Evolutionary conservation across 2,329 filamentous ascomycete genomes (phyloP), one percentile per base, ranked within the genome.

Genomic region (Huntiella decipiens): DNA sequence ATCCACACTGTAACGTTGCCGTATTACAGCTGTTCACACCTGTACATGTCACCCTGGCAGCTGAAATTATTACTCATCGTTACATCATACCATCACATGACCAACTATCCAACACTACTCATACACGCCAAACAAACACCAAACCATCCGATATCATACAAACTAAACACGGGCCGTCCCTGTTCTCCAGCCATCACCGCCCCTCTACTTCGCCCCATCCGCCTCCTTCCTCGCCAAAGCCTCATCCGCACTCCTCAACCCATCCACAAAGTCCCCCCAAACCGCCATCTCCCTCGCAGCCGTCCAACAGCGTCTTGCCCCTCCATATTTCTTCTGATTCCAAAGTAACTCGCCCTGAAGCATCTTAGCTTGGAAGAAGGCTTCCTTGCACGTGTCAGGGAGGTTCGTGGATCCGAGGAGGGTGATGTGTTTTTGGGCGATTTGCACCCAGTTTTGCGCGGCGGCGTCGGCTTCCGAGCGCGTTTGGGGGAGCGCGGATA

Each of bases 281-380:
- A 43, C 38, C 13, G 40, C 43, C 22, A 36, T 38, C 11, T 16
- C 40, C 17, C 42, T 39, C 7, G 46, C 38, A 5, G 40, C 43
- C 17, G 6, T 38, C 50, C 44, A 43, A 19, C 40, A 39, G 11
- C 33, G 37, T 17, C 47, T 40, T 17, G 47, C 47, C 39, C 35
- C 40, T 19, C 44, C 35, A 33, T 49, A 49, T 39, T 49, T 49
- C 15, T 44, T 44, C 22, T 44, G 35, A n/a, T 43, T 19, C 47
- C 47, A 49, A 16, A 49, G 34, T 10, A 46, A 32, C 34, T 49
- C 44, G 13, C 47, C 47, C 15, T 46, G 47, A 4, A 49, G 38
- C 35, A 49, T 34, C 36, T 46, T 49, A 4, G 35, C 31, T 7
- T 15, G 31, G 34, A 46, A 32, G 12, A 38, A 40, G 11, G 47